These are phyloP conservation scores for Durio zibethinus DNA, from an alignment of 345 rosid species.

Conservation along the genomic window DNA sequence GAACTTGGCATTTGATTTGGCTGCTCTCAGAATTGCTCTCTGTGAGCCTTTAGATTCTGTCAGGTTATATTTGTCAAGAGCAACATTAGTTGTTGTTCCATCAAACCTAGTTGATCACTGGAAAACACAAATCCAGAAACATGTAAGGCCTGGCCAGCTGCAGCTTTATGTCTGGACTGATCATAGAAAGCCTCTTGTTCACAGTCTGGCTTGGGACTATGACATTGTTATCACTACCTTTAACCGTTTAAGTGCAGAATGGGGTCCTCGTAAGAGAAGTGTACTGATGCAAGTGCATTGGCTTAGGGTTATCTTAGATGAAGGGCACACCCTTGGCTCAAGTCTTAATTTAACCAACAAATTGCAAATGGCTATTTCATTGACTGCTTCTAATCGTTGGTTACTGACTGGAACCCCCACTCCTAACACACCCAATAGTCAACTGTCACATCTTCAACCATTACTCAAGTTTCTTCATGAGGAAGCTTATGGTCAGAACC, in stretches of 20 bases:
- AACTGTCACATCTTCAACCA: constrained; percentile 81
- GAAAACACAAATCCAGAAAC: constrained; percentile 81
- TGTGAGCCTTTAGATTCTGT: constrained; percentile 67
- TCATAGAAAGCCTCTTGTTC: constrained; percentile 59
- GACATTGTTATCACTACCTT: constrained; percentile 93
- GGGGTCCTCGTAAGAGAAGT: constrained; percentile 77
- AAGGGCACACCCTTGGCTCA: constrained; percentile 98
- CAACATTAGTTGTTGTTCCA: constrained; percentile 88
- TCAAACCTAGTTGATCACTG: constrained; percentile 90
- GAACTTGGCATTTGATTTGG: constrained; percentile 80
- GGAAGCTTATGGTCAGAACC: constrained; percentile 77
- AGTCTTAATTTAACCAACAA: constrained; percentile 90
- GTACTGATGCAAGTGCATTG: constrained; percentile 93
- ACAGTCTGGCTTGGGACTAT: constrained; percentile 94
- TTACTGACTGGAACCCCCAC: constrained; percentile 96
- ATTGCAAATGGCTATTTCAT: constrained; percentile 90
- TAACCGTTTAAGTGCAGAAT: constrained; percentile 90
- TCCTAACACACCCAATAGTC: constrained; percentile 81
- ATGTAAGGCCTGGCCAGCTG: constrained; percentile 73
- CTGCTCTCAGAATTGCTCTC: constrained; percentile 75
- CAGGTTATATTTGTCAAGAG: constrained; percentile 83
- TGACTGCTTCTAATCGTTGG: constrained; percentile 83
- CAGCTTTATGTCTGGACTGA: constrained; percentile 75
- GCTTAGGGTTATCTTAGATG: constrained; percentile 90
- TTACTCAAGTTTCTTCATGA: constrained; percentile 92